Evolutionary conservation across 306 rosid genomes (phyloP).

Genomic region (Cucumis hystrix): DNA sequence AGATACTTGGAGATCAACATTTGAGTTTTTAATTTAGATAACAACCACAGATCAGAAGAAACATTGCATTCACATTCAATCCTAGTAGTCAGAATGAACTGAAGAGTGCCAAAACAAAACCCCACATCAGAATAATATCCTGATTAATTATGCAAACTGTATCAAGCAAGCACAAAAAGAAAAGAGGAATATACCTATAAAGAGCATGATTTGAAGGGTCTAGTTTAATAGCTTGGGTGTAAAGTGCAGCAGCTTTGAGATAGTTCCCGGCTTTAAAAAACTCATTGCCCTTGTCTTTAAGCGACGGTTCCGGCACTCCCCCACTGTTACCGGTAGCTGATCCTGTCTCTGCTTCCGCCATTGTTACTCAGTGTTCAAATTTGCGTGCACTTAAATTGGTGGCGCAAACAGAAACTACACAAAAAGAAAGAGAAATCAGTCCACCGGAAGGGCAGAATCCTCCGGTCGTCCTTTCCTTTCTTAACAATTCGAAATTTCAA

Average conservation of each 20-base stretch:
- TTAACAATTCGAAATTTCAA: background rate
- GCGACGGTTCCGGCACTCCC: constrained; percentile 22
- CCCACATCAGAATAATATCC: background rate
- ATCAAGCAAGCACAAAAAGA: background rate
- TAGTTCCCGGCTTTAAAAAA: constrained; percentile 81
- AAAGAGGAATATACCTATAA: constrained; percentile 42
- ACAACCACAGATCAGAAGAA: background rate
- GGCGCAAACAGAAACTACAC: background rate
- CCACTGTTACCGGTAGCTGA: constrained; percentile 21
- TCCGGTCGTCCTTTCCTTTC: background rate
- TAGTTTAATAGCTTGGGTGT: constrained; percentile 92
- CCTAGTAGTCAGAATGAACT: background rate
- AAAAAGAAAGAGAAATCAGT: background rate
- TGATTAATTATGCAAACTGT: background rate
- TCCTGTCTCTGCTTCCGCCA: constrained; percentile 47
- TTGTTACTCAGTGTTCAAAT: constrained; percentile 3
- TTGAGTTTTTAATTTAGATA: background rate
- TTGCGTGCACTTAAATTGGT: background rate
- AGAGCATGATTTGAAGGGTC: constrained; percentile 85
- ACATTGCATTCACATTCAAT: background rate
- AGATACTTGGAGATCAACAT: background rate
- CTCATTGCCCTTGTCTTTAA: constrained; percentile 88
- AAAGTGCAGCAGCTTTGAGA: constrained; percentile 90
- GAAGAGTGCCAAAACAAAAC: background rate
- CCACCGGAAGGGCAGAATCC: background rate